Evolutionary conservation across 2,329 filamentous ascomycete species (phyloP), one percentile per base, ranked within the genome.

Genomic region (Aspergillus piperis): DNA sequence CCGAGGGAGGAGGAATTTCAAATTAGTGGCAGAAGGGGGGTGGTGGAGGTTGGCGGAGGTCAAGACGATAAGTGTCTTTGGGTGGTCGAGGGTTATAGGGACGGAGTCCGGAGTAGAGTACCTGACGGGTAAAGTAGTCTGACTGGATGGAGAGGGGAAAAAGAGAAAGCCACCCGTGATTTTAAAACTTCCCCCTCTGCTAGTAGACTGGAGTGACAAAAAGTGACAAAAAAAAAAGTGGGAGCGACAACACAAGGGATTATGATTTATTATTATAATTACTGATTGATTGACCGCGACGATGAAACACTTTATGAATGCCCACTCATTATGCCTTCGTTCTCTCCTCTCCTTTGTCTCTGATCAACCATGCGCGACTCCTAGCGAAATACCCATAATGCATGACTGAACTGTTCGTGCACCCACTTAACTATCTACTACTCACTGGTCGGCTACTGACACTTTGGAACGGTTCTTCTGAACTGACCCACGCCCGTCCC

Each of bases 401-500:
- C 52, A 44, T 44, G 39, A 32, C 30, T 36, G 50, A 38, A 21
- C 39, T 41, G 32, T 36, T 53, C 41, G 41, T 23, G 15, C 32
- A 36, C 32, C 32, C 32, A 36, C 32, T 36, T 11, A 44, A 11
- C 41, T 21, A 30, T 30, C 27, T 10, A 30, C 27, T 30, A 39
- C 51, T 39, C 51, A 25, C 51, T 41, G 51, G 39, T 44, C 53
- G 38, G 53, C 53, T 30, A 23, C 53, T 54, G 52, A 54, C 36
- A 44, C 53, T 55, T 27, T 17, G 53, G 53, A 47, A 55, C 39
- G 42, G 25, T 36, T 47, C 41, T 32, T 27, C 53, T 44, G n/a
- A 23, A 36, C 17, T n/a, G 52, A 54, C 52, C 53, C 53, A 55
- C 53, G 39, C 23, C 36, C n/a, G 53, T 47, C 42, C 53, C 52